Evolutionary conservation across 371 early-diverging fungal species (phyloP), one percentile per base, ranked within the genome.

Genomic region (Mucor lusitanicus): DNA sequence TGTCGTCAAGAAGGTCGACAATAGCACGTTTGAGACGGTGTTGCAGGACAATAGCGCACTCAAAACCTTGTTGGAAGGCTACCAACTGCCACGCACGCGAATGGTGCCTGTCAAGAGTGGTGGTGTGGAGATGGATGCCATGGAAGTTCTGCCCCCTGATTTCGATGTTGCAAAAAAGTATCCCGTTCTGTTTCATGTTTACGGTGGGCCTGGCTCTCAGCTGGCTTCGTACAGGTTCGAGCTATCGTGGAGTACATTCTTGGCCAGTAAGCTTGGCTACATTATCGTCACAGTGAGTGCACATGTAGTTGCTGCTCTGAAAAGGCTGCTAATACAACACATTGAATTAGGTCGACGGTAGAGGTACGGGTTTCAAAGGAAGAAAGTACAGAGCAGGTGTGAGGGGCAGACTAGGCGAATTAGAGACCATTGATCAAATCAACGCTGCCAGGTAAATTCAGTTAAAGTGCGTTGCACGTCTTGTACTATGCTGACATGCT

Each of bases 131-230:
- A 67, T 70, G 73, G 71, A 95, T 70, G 94, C 89, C 8, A 86
- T 89, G 84, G 86, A 93, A 57, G 83, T 87, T 6, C 76, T 89
- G 17, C 98, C 98, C 8, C 89, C 94, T 25, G 87, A 89, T 61
- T 97, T 97, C 73, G 87, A 95, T 53, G 78, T 80, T 5, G 74
- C 71, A n/a, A 80, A 76, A 13, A 71, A 78, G 11, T 95, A 97
- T 66, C 95, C 94, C 13, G 93, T 96, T 11, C 67, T 96, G 28
- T 90, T 96, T 76, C 85, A 87, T 69, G 91, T 93, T n/a, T 96
- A 95, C 67, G 97, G 96, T 23, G 98, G 98, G 0, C 97, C 97
- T 11, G 88, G 87, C 63, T 95, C 95, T 28, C 97, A 98, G 73
- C 65, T 88, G 27, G 97, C 91, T 9, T 79, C 85, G 17, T 84